Base-by-base conservation (phyloP, 148 eudicot genomes). In the Silene latifolia region DNA sequence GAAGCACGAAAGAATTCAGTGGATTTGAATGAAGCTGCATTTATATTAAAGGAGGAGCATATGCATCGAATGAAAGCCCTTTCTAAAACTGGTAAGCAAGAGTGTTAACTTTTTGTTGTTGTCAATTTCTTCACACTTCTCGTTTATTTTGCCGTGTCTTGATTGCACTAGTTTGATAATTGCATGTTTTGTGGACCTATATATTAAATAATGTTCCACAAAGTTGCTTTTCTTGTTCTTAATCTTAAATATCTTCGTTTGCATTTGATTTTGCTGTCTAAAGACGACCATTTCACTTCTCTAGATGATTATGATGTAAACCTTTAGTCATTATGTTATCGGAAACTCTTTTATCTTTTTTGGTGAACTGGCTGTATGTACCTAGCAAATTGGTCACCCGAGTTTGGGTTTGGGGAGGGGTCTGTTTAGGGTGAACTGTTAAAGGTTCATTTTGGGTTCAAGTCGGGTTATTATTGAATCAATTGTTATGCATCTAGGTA, bases 21-120 rank as follows among this genome's bases (percentile, higher is more conserved):
- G 78, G 98, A 91, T 82, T 86, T 91, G 81, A 93, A 93, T 78
- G 98, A 93, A 71, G 87, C 89, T 24, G 92, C 94, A 54, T 93
- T 91, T 83, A 85, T 76, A 79, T 83, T 93, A 75, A 87, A 88
- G 76, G 91, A 83, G 74, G 98, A 89, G 74, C 94, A 89, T 83
- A 23, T 86, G 60, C 84, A 78, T 60, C 86, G 98, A 91, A 77
- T 93, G 82, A 83, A 81, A 78, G 97, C 98, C 20, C 92, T 93
- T 60, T 87, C 88, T 39, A 91, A 74, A 82, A 93, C 98, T 32
- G 98, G 98, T 91, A 86, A 72, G 57, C 18, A 56, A 47, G 63
- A 4, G 54, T 18, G 46, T 25, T 58, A 32, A 6, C 39, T n/a
- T 71, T 63, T n/a, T 56, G 1, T 44, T 20, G 46, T 27, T 17